Evolutionary conservation across 2,329 filamentous ascomycete species (phyloP).

Genomic region (Stemphylium lycopersici): DNA sequence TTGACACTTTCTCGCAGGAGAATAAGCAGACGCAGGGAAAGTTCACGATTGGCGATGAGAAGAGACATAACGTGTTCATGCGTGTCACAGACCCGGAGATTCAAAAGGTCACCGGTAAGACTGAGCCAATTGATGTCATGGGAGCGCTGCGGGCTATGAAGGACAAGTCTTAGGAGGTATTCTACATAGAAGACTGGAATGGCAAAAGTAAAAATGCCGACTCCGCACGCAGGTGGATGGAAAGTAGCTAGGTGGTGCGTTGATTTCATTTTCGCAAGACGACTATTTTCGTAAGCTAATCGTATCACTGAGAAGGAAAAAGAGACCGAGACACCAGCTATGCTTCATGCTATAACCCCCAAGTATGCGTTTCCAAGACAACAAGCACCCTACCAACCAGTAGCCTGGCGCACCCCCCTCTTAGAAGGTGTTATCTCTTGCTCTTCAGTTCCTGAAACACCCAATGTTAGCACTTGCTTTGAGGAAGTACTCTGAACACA

Average conservation of each 20-base stretch:
- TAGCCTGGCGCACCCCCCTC: slow-evolving; percentile 11
- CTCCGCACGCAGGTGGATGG: background rate
- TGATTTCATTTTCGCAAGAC: background rate
- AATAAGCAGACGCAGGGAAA: slow-evolving; percentile 92
- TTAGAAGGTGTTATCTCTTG: slow-evolving; percentile 14
- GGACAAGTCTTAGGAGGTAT: slow-evolving; percentile 57
- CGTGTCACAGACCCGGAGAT: slow-evolving; percentile 83
- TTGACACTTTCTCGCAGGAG: slow-evolving; percentile 75
- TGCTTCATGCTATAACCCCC: background rate
- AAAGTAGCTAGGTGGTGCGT: background rate
- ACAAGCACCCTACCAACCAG: slow-evolving; percentile 7
- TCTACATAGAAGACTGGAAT: too few species aligned
- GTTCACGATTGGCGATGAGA: slow-evolving; percentile 97
- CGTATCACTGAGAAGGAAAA: background rate
- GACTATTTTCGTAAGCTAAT: background rate
- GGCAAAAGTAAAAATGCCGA: background rate
- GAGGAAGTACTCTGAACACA: slow-evolving; percentile 1
- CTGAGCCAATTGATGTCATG: slow-evolving; percentile 84
- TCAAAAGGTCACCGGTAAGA: slow-evolving; percentile 82
- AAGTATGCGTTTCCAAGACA: background rate
- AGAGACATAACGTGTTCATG: slow-evolving; percentile 98
- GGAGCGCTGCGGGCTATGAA: slow-evolving; percentile 86
- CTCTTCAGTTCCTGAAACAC: slow-evolving; percentile 19
- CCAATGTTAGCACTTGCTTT: slow-evolving; percentile 12
- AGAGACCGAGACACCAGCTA: background rate